A percentile compares a stretch with the other conserved stretches of the same genome.
These are phyloP conservation scores for Caloboletus firmus DNA, from an alignment of 1,284 basidiomycete species.

Conservation along the genomic window DNA sequence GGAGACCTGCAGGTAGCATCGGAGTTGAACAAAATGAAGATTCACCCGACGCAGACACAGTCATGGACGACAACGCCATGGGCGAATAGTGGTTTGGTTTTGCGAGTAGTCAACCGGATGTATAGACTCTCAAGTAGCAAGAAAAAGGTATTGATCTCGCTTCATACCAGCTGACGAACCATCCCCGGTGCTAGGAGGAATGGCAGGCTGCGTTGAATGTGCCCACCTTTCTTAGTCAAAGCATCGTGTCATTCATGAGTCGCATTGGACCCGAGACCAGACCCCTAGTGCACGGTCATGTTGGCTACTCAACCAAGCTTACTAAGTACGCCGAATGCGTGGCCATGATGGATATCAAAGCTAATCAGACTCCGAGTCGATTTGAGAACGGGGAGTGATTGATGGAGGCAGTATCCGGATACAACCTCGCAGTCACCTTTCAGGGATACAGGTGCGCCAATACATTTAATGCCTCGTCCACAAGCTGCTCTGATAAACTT, in stretches of 20 bases:
- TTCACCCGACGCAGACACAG: conserved; percentile 39
- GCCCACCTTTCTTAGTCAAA: not conserved
- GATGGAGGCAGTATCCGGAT: not conserved
- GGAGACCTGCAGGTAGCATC: conserved; percentile 75
- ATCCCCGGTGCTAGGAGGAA: not conserved
- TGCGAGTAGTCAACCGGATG: not conserved
- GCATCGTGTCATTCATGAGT: not conserved
- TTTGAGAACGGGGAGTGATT: not conserved
- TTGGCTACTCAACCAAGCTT: too few species aligned
- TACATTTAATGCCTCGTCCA: not conserved
- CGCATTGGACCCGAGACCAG: not conserved
- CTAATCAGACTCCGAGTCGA: not conserved
- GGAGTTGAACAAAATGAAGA: conserved; percentile 74
- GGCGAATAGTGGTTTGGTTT: conserved; percentile 20
- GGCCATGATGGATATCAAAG: not conserved
- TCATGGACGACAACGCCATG: conserved; percentile 32
- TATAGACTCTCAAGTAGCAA: not conserved
- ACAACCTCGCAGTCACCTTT: not conserved
- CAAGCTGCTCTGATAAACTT: not conserved
- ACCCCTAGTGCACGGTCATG: not conserved
- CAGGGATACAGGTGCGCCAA: not conserved
- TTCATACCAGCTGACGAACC: not conserved
- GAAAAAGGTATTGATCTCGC: not conserved
- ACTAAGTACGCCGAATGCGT: too few species aligned
- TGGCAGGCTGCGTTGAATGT: not conserved